These are phyloP conservation scores for Penicillium verhagenii DNA, from an alignment of 495 filamentous ascomycete genomes.

Conservation along the genomic window DNA sequence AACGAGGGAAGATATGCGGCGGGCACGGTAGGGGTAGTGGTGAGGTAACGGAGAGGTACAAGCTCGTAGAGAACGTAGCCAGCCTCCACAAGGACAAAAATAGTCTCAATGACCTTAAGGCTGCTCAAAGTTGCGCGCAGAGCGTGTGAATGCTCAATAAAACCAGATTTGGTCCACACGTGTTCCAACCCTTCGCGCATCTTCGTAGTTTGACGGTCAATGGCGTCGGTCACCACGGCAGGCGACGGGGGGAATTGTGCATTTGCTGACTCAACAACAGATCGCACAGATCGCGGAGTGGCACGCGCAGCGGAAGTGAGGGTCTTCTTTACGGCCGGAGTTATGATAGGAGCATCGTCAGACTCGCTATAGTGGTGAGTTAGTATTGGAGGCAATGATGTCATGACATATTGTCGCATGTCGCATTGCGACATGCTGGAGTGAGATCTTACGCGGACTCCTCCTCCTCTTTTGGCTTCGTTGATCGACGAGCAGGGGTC, in stretches of 20 bases:
- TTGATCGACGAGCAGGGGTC: constrained; percentile 32
- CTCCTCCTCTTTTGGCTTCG: constrained; percentile 35
- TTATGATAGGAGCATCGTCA: constrained; percentile 4
- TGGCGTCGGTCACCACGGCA: constrained; percentile 73
- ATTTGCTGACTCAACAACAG: constrained; percentile 38
- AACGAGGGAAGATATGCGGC: constrained; percentile 38
- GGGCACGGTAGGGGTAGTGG: constrained; percentile 63
- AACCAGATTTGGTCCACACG: constrained; percentile 42
- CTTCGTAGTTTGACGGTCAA: constrained; percentile 69
- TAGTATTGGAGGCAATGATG: neutral
- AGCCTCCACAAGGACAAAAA: constrained; percentile 62
- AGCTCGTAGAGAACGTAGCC: constrained; percentile 44
- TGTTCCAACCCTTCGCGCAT: constrained; percentile 53
- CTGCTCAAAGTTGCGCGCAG: constrained; percentile 62
- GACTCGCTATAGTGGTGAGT: constrained; percentile 13
- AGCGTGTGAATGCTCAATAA: constrained; percentile 46
- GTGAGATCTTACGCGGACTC: constrained; percentile 42
- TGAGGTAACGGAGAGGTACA: constrained; percentile 64
- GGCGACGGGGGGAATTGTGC: constrained; percentile 71
- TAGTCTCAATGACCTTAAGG: constrained; percentile 63
- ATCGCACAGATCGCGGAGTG: constrained; percentile 42
- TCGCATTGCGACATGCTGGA: constrained; percentile 3
- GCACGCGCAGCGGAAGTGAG: constrained; percentile 7
- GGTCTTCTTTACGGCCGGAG: constrained; percentile 1
- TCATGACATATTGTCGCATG: neutral